Conservation (phyloP, 345 rosid genomes). For the Hibiscus trionum region DNA sequence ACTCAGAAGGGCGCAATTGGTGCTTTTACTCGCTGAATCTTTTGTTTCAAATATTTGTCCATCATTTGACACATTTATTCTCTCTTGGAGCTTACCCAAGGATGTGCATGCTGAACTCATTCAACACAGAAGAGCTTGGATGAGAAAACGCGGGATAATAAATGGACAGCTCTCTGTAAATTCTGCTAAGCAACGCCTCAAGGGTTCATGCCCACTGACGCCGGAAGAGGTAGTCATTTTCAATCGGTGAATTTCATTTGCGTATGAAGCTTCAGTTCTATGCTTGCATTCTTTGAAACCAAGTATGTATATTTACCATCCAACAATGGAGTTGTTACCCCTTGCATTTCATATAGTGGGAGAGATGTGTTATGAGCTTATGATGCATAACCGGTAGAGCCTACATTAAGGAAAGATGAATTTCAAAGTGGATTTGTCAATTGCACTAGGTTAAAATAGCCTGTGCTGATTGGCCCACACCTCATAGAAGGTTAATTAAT, state of each 20-base stretch:
- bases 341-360: not conserved
- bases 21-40: conserved; percentile 7
- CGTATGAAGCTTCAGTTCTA: not conserved
- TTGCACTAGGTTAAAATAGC: no score
- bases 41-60: conserved; percentile 16
- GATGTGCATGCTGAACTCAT: conserved; percentile 95
- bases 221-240: conserved; percentile 74
- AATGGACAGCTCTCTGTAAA: conserved; percentile 67
- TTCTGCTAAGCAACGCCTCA: conserved; percentile 54
- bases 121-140: conserved; percentile 93
- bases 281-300: not conserved
- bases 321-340: not conserved
- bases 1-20: conserved; percentile 6
- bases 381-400: no score
- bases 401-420: no score
- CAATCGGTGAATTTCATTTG: not conserved
- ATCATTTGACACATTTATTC: conserved; percentile 17
- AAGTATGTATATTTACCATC: not conserved
- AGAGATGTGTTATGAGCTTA: no score
- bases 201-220: conserved; percentile 80
- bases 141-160: conserved; percentile 74
- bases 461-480: not conserved
- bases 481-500: not conserved
- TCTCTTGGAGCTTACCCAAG: conserved; percentile 61
- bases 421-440: no score